Evolutionary conservation across 352 stramenopile species (phyloP).

Genomic region (Phytopythium cucurbitacearum): DNA sequence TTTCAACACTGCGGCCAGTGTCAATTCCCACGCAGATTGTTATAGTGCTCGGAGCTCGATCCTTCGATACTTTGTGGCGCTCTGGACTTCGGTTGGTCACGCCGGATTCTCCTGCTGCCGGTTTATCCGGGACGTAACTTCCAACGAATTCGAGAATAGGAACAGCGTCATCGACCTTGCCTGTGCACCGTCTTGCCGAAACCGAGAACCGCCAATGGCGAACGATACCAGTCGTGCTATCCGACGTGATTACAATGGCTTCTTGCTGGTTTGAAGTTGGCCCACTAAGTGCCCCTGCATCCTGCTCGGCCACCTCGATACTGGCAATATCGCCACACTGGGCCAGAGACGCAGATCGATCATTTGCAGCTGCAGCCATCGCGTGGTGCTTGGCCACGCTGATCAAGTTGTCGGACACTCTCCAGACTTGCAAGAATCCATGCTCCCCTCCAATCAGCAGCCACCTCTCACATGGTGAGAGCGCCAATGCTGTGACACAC

Average conservation of each 20-base stretch:
- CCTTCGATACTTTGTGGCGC: slow-evolving; percentile 7
- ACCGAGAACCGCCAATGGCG: slow-evolving; percentile 36
- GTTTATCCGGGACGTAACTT: too few relatives aligned
- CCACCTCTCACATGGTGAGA: slow-evolving; percentile 42
- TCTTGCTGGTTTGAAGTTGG: slow-evolving; percentile 2
- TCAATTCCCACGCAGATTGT: slow-evolving; percentile 45
- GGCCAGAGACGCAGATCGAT: background rate
- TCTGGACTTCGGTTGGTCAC: background rate
- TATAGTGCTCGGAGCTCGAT: slow-evolving; percentile 14
- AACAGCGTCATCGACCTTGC: too few relatives aligned
- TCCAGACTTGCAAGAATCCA: slow-evolving; percentile 55
- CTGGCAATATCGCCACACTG: too few relatives aligned
- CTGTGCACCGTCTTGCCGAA: background rate
- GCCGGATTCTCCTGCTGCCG: too few relatives aligned
- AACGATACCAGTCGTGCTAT: slow-evolving; percentile 23
- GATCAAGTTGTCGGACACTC: slow-evolving; percentile 17
- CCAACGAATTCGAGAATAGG: too few relatives aligned
- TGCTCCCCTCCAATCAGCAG: slow-evolving; percentile 39
- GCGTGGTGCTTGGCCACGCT: slow-evolving; percentile 15
- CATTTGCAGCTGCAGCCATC: slow-evolving; percentile 14
- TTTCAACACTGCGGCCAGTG: slow-evolving; percentile 45
- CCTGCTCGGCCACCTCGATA: too few relatives aligned
- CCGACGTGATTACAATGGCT: slow-evolving; percentile 25
- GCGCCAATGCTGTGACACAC: slow-evolving; percentile 23
- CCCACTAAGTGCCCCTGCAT: too few relatives aligned